These are phyloP conservation scores for Salix suchowensis DNA, from an alignment of 345 rosid genomes.

Conservation along the genomic window DNA sequence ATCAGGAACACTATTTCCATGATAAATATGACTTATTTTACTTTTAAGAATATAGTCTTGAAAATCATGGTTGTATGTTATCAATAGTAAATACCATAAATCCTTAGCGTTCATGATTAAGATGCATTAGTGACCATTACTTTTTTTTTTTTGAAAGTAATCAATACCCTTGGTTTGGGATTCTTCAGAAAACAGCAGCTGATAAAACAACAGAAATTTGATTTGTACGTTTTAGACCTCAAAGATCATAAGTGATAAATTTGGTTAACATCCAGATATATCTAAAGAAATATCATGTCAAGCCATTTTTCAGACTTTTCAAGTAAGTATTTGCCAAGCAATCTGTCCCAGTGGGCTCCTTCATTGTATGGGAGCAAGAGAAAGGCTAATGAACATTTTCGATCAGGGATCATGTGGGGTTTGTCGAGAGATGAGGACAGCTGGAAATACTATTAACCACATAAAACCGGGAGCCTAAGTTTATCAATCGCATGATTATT, in stretches of 20 bases:
- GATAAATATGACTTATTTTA: background rate
- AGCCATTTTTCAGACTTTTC: background rate
- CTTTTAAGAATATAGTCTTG: background rate
- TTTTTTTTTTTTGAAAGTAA: background rate
- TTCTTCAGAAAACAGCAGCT: background rate
- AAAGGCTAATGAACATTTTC: background rate
- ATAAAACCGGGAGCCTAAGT: background rate
- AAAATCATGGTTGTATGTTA: background rate
- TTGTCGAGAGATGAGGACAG: background rate
- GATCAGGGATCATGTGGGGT: background rate
- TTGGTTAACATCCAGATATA: background rate
- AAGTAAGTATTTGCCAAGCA: background rate
- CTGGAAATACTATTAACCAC: background rate
- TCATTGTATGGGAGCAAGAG: background rate
- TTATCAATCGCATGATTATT: conserved; percentile 3
- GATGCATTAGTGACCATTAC: background rate
- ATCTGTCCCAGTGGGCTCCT: background rate
- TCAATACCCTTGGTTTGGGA: background rate
- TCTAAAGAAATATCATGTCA: background rate
- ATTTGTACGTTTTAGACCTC: background rate
- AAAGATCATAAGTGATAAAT: background rate
- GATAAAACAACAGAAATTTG: background rate
- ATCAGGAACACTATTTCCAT: background rate
- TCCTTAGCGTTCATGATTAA: background rate
- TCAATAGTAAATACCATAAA: background rate